Conservation (phyloP, 140 eudicot genomes). For the Stevia rebaudiana region DNA sequence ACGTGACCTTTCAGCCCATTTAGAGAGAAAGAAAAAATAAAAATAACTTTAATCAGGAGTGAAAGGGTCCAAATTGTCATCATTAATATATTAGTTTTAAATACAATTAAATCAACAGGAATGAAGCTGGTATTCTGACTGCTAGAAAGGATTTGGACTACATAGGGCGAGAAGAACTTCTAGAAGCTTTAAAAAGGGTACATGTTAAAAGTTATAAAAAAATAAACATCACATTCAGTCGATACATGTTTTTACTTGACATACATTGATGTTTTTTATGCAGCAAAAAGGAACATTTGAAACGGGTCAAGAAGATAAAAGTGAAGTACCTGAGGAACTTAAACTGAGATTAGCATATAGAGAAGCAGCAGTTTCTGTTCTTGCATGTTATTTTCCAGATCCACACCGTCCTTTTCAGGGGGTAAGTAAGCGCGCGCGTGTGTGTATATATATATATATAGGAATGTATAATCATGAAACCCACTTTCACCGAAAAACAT, state of each 20-base stretch:
- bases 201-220: conserved; percentile 10
- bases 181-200: conserved; percentile 91
- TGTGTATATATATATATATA: neutral
- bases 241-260: neutral
- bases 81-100: neutral
- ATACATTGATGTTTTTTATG: conserved; percentile 10
- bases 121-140: conserved; percentile 95
- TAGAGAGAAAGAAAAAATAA: too few relatives aligned
- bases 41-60: too few relatives aligned
- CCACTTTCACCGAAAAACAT: too few relatives aligned
- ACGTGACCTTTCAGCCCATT: neutral
- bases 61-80: neutral
- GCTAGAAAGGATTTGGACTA: conserved; percentile 90
- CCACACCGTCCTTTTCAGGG: conserved; percentile 68
- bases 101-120: conserved; percentile 43
- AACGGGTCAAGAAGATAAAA: conserved; percentile 90
- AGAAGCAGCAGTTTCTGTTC: conserved; percentile 95
- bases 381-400: conserved; percentile 86
- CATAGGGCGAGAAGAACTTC: conserved; percentile 84
- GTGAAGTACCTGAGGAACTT: conserved; percentile 82
- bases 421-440: too few relatives aligned
- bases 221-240: neutral
- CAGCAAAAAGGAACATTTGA: conserved; percentile 98
- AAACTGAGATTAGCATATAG: conserved; percentile 85
- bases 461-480: too few relatives aligned